Base-by-base conservation (phyloP, 2,329 filamentous ascomycete genomes). In the Mycosphaerelloides madeirae region DNA sequence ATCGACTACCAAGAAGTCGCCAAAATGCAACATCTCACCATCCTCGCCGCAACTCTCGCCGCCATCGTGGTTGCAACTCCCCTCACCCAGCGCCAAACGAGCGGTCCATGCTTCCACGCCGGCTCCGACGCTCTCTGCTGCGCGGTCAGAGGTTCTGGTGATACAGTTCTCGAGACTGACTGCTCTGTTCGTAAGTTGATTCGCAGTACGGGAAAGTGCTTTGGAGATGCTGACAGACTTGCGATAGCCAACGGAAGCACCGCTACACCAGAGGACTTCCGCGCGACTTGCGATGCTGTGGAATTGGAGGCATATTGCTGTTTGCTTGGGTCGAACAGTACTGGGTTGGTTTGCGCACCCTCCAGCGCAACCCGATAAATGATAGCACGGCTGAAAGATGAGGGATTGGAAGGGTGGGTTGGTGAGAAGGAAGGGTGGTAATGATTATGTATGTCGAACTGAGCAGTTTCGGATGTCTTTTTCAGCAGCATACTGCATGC, bases 71-170 rank as follows among this genome's bases (percentile, higher is more conserved):
- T 8, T 7, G 37, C 37, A 5, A 19, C 22, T 29, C 22, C 22
- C 13, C 22, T 29, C 25, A 19, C 25, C n/a, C 8, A 22, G 9
- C 18, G 12, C 7, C 34, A 37, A 37, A n/a, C 20, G 15, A 29
- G 13, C 22, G 22, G 37, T 11, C 37, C 25, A 16, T 39, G 37
- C 15, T 39, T 29, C 37, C 37, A 39, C 22, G 22, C 6, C 8
- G 25, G 37, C 37, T 39, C 37, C 9, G 37, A 20, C 12, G 15
- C 37, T 13, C 37, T 39, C 25, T 39, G 37, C 37, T 39, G 37
- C n/a, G 20, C 37, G 9, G 13, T n/a, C 13, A 12, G 13, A 16
- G 15, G 29, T 7, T 18, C 13, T 19, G 37, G 37, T 29, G 37
- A 39, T 22, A 19, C 20, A 25, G 19, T 39, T 13, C 13, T 39